Base-by-base conservation (phyloP, 2,329 filamentous ascomycete genomes). In the Fusarium anguioides region DNA sequence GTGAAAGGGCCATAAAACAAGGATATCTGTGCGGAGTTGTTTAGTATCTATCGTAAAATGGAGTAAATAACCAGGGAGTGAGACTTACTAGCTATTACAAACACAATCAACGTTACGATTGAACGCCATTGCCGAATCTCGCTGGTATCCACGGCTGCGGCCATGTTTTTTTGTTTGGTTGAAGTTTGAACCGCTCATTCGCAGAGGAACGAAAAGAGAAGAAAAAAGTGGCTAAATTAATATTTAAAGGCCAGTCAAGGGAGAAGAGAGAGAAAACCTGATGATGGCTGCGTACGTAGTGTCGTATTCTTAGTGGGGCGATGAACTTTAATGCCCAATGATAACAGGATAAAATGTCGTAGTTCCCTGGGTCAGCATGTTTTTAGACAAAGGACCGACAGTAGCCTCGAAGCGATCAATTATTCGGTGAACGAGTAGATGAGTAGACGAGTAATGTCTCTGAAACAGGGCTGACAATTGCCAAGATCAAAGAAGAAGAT, bases 1-100 rank as follows among this genome's bases (percentile, higher is more conserved):
- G 56, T 88, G 82, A 64, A 91, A 91, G 0, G 89, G 90, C 60
- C 90, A 91, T 14, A 92, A 81, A 1, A 92, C 90, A 39, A 87
- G 81, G 47, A 91, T 78, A 76, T 93, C 90, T 92, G 68, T 42
- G 48, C 18, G n/a, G 15, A 26, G 12, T 9, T 26, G 4, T 44
- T 60, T 36, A 60, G 57, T 60, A 35, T n/a, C 6, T 12, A 4
- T 1, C n/a, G 33, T n/a, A 10, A 17, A 17, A 33, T 4, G 4
- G 15, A 15, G 14, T 17, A 23, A n/a, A n/a, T n/a, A n/a, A n/a
- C n/a, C 26, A 12, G 37, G 27, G 33, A 8, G 2, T 15, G 24
- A 6, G 24, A 86, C 89, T 83, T 79, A 92, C 90, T 93, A 6
- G 90, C 89, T 37, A 91, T 40, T 31, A 92, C 80, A 71, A 93